Percentiles rank a stretch among this genome's conserved stretches.
Evolutionary conservation across 2,329 filamentous ascomycete genomes (phyloP).

Genomic region (Fusarium praegraminearum): DNA sequence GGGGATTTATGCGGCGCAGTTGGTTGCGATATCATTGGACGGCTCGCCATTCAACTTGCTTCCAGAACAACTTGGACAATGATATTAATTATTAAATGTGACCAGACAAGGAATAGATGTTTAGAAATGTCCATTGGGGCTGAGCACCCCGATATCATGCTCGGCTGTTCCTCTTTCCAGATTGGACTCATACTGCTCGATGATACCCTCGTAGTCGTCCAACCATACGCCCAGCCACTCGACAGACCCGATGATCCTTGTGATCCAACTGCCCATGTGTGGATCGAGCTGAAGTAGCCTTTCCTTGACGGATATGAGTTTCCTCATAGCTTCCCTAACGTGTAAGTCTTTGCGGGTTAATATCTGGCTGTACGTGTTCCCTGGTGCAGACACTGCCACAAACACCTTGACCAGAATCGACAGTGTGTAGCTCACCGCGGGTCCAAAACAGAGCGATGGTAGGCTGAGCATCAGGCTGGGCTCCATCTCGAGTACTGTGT

Average conservation of each 20-base stretch:
- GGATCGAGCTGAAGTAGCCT: constrained; percentile 28
- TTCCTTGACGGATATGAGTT: constrained; percentile 21
- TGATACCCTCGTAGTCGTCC: constrained; percentile 33
- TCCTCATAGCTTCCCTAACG: constrained; percentile 24
- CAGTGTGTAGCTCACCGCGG: constrained; percentile 30
- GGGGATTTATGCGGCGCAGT: background rate
- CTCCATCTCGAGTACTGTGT: constrained; percentile 18
- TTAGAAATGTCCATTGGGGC: constrained; percentile 34
- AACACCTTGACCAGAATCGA: constrained; percentile 35
- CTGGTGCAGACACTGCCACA: constrained; percentile 33
- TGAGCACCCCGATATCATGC: constrained; percentile 26
- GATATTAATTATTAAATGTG: constrained; percentile 1
- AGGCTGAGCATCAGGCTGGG: constrained; percentile 16
- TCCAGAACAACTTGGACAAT: constrained; percentile 10
- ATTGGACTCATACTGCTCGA: constrained; percentile 31
- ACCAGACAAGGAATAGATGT: background rate
- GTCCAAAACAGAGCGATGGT: constrained; percentile 31
- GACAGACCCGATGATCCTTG: constrained; percentile 33
- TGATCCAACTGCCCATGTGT: constrained; percentile 36
- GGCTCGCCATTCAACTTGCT: constrained; percentile 4
- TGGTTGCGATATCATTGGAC: background rate
- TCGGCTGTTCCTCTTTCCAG: constrained; percentile 31
- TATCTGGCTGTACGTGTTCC: constrained; percentile 29
- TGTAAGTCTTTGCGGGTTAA: constrained; percentile 5
- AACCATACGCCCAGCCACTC: constrained; percentile 31